phyloP scores from a whole-genome alignment of 2,329 filamentous ascomycete species.

The Berkeleyomyces basicola region DNA sequence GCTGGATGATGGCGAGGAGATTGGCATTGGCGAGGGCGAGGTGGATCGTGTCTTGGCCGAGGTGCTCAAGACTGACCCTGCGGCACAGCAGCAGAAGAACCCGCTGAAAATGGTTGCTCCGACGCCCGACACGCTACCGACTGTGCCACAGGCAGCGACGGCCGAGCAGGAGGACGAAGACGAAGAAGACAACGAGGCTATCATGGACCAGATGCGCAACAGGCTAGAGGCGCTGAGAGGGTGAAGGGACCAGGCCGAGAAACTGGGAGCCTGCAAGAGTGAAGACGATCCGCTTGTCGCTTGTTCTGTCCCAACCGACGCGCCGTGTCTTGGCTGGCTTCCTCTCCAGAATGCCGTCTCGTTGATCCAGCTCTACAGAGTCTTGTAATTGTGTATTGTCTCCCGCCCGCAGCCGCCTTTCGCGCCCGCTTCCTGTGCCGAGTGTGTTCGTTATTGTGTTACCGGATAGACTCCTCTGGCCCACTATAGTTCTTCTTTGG shows the following conservation, averaged over 20 bases:
- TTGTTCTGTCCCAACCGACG: not conserved
- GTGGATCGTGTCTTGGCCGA: slow-evolving; percentile 88
- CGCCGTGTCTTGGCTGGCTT: not conserved
- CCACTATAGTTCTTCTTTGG: not conserved
- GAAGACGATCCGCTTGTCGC: not conserved
- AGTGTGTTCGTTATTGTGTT: not conserved
- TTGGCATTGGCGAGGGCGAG: slow-evolving; percentile 50
- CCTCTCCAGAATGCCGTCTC: not conserved
- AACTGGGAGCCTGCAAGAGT: not conserved
- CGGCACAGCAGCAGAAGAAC: slow-evolving; percentile 38
- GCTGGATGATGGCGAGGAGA: slow-evolving; percentile 36
- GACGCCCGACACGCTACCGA: slow-evolving; percentile 35
- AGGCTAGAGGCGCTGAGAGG: slow-evolving; percentile 82
- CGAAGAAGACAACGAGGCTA: slow-evolving; percentile 74
- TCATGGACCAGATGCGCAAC: slow-evolving; percentile 88
- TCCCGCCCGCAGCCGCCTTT: not conserved
- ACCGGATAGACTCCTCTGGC: not conserved
- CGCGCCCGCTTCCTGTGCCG: not conserved
- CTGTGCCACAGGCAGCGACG: slow-evolving; percentile 32
- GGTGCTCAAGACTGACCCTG: slow-evolving; percentile 60
- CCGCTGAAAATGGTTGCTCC: slow-evolving; percentile 39
- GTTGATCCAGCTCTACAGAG: not conserved
- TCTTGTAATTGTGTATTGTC: not conserved
- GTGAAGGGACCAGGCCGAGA: slow-evolving; percentile 24
- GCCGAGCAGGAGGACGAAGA: slow-evolving; percentile 47